Conservation (phyloP, 306 rosid species). For the Trifolium fragiferum region DNA sequence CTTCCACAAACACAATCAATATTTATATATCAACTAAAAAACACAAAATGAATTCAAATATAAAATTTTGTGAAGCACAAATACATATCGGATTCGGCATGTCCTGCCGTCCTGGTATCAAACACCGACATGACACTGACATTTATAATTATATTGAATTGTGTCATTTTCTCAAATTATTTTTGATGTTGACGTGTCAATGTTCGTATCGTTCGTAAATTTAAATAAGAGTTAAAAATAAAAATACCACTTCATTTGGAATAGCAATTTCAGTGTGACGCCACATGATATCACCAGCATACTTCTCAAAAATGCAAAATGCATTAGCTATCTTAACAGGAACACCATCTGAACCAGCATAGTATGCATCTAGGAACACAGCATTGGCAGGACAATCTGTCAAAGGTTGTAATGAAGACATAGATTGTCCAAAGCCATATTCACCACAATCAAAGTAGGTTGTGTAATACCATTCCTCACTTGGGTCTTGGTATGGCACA, state of each 20-base stretch:
- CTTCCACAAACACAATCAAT: constrained; percentile 40
- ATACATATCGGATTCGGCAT: no score
- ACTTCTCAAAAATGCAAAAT: constrained; percentile 65
- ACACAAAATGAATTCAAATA: background rate
- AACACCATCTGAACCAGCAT: constrained; percentile 44
- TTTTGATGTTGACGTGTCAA: no score
- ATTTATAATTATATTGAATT: no score
- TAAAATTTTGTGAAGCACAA: background rate
- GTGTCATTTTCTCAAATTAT: no score
- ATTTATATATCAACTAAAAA: background rate
- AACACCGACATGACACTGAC: no score
- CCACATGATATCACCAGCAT: constrained; percentile 67
- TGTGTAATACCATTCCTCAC: constrained; percentile 62
- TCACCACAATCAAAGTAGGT: constrained; percentile 64
- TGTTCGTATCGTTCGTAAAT: no score
- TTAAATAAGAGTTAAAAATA: background rate
- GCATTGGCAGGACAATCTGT: constrained; percentile 68
- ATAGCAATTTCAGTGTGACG: constrained; percentile 59
- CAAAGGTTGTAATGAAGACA: constrained; percentile 51
- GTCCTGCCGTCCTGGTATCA: no score
- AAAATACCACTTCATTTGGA: constrained; percentile 25
- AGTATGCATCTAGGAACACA: constrained; percentile 56
- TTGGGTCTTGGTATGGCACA: constrained; percentile 74
- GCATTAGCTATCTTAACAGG: constrained; percentile 58
- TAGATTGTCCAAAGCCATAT: constrained; percentile 60